Evolutionary conservation across 108 stramenopile species (phyloP), one percentile per base, ranked within the genome.

Genomic region (Mediolabrus comicus): DNA sequence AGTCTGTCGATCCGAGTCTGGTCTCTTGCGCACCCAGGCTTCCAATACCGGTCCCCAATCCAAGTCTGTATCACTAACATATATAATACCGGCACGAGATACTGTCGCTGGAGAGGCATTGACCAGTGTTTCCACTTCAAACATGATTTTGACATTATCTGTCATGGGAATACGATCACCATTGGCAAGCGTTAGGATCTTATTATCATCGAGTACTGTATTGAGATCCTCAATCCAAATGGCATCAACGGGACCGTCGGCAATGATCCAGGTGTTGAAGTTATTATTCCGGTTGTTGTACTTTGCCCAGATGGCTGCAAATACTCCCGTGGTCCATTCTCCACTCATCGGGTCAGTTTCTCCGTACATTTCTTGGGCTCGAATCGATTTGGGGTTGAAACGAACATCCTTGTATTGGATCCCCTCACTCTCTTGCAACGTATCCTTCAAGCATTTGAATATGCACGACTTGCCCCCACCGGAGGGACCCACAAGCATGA

Each of bases 161-260:
- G 96, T 93, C 96, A 96, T 96, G 53, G 96, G 92, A 51, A 96
- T 94, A 35, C 96, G 91, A 70, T 96, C 96, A 26, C 96, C 96
- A 59, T 93, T 95, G 34, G 96, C 92, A 24, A 96, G 63, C 16
- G 94, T 95, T 8, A 96, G 85, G 46, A 96, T 88, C 54, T 78
- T 88, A 71, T 95, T 96, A 69, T 96, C 96, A 74, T 95, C 94
- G 5, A 96, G 71, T 10, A 95, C 96, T 17, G 93, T 95, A 72
- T 96, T 95, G 14, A 96, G 88, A 74, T 94, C 94, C 78, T 96
- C 96, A 53, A 95, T 96, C 96, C 96, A 96, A 71, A 95, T 96
- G 13, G 94, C 92, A 82, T 96, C 96, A 17, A 96, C 96, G 19
- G 96, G 96, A 0, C 96, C 96, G 74, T 96, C 96, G 54, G 91